Evolutionary conservation across 345 rosid genomes (phyloP).

Genomic region (Salix suchowensis): DNA sequence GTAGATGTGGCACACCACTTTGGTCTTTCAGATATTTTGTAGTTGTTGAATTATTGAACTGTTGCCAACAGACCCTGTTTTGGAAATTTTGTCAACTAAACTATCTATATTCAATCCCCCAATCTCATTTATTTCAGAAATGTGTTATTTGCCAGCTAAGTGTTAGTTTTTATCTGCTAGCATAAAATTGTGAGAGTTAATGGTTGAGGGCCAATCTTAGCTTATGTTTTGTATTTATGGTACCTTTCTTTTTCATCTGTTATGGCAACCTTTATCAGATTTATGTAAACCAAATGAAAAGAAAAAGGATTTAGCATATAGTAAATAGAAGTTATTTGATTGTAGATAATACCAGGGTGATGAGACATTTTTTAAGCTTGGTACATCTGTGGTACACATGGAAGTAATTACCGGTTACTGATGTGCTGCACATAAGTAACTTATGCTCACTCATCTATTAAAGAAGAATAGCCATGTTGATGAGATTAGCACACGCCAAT

Average conservation of each 20-base stretch:
- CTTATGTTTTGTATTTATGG: not conserved
- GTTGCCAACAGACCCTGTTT: not conserved
- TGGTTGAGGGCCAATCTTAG: not conserved
- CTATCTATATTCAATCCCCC: not conserved
- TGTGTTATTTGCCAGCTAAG: not conserved
- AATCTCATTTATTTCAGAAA: not conserved
- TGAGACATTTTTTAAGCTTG: not conserved
- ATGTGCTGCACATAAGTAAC: not conserved
- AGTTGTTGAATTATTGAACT: not conserved
- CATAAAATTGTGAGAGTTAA: not conserved
- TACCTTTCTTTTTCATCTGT: not conserved
- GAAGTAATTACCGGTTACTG: not conserved
- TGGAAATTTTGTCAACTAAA: not conserved
- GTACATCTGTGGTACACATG: not conserved
- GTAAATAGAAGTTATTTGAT: not conserved
- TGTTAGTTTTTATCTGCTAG: not conserved
- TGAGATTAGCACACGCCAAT: not conserved
- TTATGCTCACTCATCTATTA: not conserved
- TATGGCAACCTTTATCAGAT: not conserved
- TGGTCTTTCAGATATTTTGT: not conserved
- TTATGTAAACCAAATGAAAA: not conserved
- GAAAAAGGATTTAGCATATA: not conserved
- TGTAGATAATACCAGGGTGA: not conserved
- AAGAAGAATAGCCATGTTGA: not conserved
- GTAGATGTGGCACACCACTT: constrained; percentile 29